Evolutionary conservation across 2,329 filamentous ascomycete species (phyloP).

Genomic region (Colletotrichum viniferum): DNA sequence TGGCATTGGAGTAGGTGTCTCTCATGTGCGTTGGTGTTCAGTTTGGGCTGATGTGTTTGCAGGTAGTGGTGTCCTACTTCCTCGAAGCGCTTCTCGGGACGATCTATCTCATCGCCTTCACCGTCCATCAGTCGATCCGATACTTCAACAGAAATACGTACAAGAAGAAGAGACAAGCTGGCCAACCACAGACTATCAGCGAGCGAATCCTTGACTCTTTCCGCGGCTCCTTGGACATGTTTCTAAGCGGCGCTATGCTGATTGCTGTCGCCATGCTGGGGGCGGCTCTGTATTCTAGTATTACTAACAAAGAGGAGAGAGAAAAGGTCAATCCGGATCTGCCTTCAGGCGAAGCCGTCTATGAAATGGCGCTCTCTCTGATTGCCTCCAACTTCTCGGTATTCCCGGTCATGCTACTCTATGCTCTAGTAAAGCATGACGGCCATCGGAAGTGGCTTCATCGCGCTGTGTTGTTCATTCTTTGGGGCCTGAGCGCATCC

Average conservation of each 20-base stretch:
- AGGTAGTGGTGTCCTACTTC: slow-evolving; percentile 18
- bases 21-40: background rate
- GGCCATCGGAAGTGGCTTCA: slow-evolving; percentile 21
- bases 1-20: slow-evolving; percentile 10
- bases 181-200: background rate
- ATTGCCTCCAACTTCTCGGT: slow-evolving; percentile 17
- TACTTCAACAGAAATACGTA: background rate
- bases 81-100: slow-evolving; percentile 14
- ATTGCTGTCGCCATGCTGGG: slow-evolving; percentile 19
- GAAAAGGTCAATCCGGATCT: background rate
- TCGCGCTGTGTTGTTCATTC: slow-evolving; percentile 1
- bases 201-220: slow-evolving; percentile 11
- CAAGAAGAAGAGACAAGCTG: background rate
- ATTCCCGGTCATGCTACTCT: slow-evolving; percentile 20
- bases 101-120: slow-evolving; percentile 14
- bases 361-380: background rate
- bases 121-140: background rate
- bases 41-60: background rate
- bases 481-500: slow-evolving; percentile 8
- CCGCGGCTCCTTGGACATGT: slow-evolving; percentile 19
- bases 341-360: background rate
- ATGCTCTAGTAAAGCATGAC: slow-evolving; percentile 10
- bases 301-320: background rate
- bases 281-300: slow-evolving; percentile 5
- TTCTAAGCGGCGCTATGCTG: slow-evolving; percentile 11